A percentile compares a stretch with the other conserved stretches of the same genome.
Conservation (phyloP, 352 stramenopile species). For the Phytophthora quininea region DNA sequence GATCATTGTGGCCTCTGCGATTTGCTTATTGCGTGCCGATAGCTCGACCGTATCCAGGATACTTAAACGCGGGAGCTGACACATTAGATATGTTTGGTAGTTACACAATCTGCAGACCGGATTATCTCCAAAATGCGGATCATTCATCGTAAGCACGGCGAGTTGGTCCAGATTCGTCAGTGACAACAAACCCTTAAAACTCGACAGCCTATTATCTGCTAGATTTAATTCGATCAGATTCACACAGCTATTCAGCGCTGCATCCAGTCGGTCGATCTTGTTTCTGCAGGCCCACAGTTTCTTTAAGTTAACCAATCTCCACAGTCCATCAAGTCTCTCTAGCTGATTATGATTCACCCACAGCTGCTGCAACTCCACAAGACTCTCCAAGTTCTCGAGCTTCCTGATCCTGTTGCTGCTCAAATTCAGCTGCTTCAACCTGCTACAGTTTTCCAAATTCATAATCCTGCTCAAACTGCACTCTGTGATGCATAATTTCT, state of each 20-base stretch:
- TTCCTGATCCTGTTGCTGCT: slow-evolving; percentile 64
- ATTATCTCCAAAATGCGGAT: slow-evolving; percentile 92
- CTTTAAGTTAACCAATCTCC: slow-evolving; percentile 51
- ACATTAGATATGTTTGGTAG: slow-evolving; percentile 93
- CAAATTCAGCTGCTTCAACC: slow-evolving; percentile 73
- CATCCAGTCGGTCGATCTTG: slow-evolving; percentile 71
- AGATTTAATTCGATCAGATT: slow-evolving; percentile 86
- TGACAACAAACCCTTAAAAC: slow-evolving; percentile 87
- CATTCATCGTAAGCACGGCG: slow-evolving; percentile 68
- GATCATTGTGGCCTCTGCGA: slow-evolving; percentile 91
- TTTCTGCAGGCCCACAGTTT: slow-evolving; percentile 85
- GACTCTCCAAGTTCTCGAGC: slow-evolving; percentile 60
- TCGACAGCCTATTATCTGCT: slow-evolving; percentile 80
- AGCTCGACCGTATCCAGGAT: slow-evolving; percentile 83
- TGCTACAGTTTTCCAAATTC: slow-evolving; percentile 47
- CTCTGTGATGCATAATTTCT: slow-evolving; percentile 71
- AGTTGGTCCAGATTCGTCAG: slow-evolving; percentile 77
- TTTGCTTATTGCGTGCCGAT: slow-evolving; percentile 80
- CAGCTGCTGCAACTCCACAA: slow-evolving; percentile 70
- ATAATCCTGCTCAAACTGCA: slow-evolving; percentile 61
- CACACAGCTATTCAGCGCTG: slow-evolving; percentile 54
- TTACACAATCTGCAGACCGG: slow-evolving; percentile 92
- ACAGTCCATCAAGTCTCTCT: slow-evolving; percentile 59
- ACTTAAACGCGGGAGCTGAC: slow-evolving; percentile 72
- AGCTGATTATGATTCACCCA: slow-evolving; percentile 88